Evolutionary conservation across 1,139 yeast genomes (phyloP).

Genomic region (Hemisphaericaspora xylanilytica): DNA sequence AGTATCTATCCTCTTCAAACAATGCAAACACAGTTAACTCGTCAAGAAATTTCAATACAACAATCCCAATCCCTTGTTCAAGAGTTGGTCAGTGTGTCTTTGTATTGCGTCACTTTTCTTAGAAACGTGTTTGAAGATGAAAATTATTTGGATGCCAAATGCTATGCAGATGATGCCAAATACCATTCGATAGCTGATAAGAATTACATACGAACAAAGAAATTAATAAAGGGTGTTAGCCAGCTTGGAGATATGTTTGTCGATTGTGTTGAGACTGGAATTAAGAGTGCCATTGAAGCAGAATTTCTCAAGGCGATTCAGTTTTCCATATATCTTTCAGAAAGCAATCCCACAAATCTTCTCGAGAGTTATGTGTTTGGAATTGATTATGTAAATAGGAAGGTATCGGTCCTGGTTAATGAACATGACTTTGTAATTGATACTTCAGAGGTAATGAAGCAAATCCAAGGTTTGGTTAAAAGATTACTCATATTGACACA

Average conservation of each 20-base stretch:
- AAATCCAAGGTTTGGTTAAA: constrained; percentile 31
- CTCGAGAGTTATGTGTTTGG: constrained; percentile 51
- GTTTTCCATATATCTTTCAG: constrained; percentile 43
- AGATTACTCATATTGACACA: constrained; percentile 53
- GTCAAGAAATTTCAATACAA: constrained; percentile 18
- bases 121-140: constrained; percentile 52
- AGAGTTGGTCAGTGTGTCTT: constrained; percentile 44
- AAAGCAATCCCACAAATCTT: constrained; percentile 32
- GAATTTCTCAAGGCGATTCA: constrained; percentile 44
- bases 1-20: constrained; percentile 1
- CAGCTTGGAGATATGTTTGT: constrained; percentile 24
- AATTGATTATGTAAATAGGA: constrained; percentile 32
- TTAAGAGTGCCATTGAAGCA: constrained; percentile 39
- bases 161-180: constrained; percentile 30
- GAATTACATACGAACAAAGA: constrained; percentile 42
- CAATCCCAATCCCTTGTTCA: constrained; percentile 42
- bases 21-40: constrained; percentile 17
- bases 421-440: constrained; percentile 18
- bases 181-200: constrained; percentile 13
- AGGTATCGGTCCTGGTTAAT: constrained; percentile 7
- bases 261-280: constrained; percentile 53
- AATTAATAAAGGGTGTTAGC: constrained; percentile 41
- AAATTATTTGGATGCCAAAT: constrained; percentile 42
- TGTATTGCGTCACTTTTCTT: constrained; percentile 52
- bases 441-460: constrained; percentile 26